Base-by-base conservation (phyloP, 106 monocot species). In the Agapanthus africanus region DNA sequence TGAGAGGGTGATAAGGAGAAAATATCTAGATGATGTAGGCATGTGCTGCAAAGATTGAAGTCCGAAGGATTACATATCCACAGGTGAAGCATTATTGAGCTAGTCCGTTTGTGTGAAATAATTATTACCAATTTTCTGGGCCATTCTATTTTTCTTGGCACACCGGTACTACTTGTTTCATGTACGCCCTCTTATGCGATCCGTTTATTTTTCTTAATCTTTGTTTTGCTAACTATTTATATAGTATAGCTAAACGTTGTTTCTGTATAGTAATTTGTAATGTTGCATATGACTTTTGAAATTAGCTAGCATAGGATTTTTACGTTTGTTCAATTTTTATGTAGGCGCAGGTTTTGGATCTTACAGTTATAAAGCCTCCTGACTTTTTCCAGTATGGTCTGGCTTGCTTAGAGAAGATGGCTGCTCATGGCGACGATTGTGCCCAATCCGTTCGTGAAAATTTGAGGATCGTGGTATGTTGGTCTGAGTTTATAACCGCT, bases 351-450 rank as follows among this genome's bases (percentile, higher is more conserved):
- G 87, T 97, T 59, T 82, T 89, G 77, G 95, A 97, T 75, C 88
- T 97, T 73, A 78, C 88, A 63, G 70, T 51, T 63, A 79, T 79
- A 44, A 82, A 91, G 62, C 95, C 95, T 72, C 74, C 74, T 57
- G 84, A 82, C 54, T 97, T 97, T 79, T 80, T 97, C 70, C 70
- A 76, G 27, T 84, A 89, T 75, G 88, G 91, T 60, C 73, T 97
- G 78, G 74, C 80, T 70, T 88, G 88, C 69, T 81, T 97, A 80
- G 95, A 97, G 75, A 84, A 74, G 33, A 74, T 97, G 82, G 91
- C 91, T 68, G 74, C 69, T 72, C 80, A 73, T 73, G 95, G 89
- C 13, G 86, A 89, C 37, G 22, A 46, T 67, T 82, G 84, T 75
- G 95, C 95, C 51, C 83, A 67, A 47, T 73, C 52, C 40, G 75